These are phyloP conservation scores for Globisporangium middletonii DNA, from an alignment of 352 stramenopile genomes.

Conservation along the genomic window DNA sequence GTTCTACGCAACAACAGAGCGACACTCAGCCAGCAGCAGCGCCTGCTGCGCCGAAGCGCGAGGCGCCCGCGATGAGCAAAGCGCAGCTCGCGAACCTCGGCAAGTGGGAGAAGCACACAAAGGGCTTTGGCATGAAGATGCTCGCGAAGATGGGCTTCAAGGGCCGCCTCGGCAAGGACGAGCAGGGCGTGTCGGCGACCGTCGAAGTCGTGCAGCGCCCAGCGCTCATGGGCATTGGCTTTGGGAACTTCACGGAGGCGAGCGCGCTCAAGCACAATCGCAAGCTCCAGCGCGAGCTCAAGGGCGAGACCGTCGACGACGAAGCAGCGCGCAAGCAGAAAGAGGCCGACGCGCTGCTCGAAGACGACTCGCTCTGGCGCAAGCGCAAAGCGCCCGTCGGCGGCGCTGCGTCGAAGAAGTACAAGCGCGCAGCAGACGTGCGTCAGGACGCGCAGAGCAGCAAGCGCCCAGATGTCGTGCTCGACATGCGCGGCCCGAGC, in stretches of 20 bases:
- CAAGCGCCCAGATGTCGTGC: constrained; percentile 57
- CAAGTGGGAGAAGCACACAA: constrained; percentile 95
- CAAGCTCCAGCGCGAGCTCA: constrained; percentile 89
- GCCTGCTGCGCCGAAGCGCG: constrained; percentile 7
- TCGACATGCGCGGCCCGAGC: constrained; percentile 87
- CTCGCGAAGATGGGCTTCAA: constrained; percentile 95
- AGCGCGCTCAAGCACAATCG: constrained; percentile 90
- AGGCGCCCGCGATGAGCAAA: constrained; percentile 5
- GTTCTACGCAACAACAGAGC: too few species aligned
- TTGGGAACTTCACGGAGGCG: constrained; percentile 91
- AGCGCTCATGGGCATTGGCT: constrained; percentile 91
- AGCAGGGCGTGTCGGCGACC: constrained; percentile 89
- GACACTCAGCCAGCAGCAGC: too few species aligned
- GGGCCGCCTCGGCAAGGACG: constrained; percentile 90
- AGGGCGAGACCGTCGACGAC: constrained; percentile 58
- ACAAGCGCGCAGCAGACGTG: constrained; percentile 67
- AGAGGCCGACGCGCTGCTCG: constrained; percentile 22
- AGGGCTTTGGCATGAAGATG: constrained; percentile 94
- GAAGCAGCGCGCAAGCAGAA: constrained; percentile 21
- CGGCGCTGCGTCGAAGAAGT: constrained; percentile 22
- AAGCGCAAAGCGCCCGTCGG: constrained; percentile 49
- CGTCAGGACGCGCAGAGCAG: constrained; percentile 31
- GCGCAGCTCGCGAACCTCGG: constrained; percentile 8
- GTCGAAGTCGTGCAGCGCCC: constrained; percentile 93
- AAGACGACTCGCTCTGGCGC: constrained; percentile 79